Evolutionary conservation across 192 early-diverging fungal species (phyloP), one percentile per base, ranked within the genome.

Genomic region (Rhizoclosmatium globosum): DNA sequence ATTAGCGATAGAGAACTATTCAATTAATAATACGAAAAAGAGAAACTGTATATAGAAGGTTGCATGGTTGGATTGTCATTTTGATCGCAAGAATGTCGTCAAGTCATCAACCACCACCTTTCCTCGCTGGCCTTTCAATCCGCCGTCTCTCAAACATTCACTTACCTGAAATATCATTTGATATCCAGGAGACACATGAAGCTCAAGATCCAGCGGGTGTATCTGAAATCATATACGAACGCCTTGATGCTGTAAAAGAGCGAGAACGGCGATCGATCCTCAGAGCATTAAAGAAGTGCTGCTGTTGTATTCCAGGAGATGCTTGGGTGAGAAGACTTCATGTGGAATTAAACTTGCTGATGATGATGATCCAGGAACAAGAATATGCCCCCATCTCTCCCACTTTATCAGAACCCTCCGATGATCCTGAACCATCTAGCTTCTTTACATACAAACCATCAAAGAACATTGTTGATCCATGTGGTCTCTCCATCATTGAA

Each of bases 401-500:
- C 7, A 41, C 41, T 17, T 6, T 21, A 0, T 64, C 62, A 6
- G 11, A 6, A 64, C 6, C 6, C 41, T 64, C 62, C 7, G 41
- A 50, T 50, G 19, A 3, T 50, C 47, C 70, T 21, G 42, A 43
- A 68, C 67, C 45, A 42, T 45, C 45, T 13, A 13, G 23, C 67
- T 15, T 68, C 38, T 46, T 21, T 44, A 68, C 19, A 44, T 43
- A 6, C 38, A 2, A 7, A 39, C 39, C 17, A 56, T 7, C 45
- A 17, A 71, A 62, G 38, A 62, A 62, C 60, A 74, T 74, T 39
- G 72, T 74, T 19, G 59, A 74, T 62, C 72, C 72, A 6, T 11
- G 21, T 50, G 80, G 77, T 9, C 81, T 87, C 6, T 85, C 86
- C 42, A 84, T 87, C 41, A 76, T 81, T 2, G 86, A 87, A 82